A percentile compares a stretch with the other conserved stretches of the same genome.
Evolutionary conservation across 1,284 basidiomycete genomes (phyloP).

Genomic region (Taiwanofungus camphoratus): DNA sequence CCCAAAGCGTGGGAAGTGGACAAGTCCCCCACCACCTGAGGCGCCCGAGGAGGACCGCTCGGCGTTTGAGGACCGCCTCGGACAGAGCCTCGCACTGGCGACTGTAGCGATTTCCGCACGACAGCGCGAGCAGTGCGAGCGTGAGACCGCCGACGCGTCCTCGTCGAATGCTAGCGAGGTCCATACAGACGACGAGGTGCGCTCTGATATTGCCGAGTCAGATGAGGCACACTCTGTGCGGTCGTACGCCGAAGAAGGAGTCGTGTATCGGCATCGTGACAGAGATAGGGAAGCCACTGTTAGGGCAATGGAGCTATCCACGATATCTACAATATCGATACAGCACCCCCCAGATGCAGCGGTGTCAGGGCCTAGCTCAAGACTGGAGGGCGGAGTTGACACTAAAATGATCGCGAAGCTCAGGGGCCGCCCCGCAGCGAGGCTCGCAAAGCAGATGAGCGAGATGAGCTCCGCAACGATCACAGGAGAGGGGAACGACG

Average conservation of each 20-base stretch:
- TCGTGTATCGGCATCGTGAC: conserved; percentile 16
- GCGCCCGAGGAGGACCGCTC: conserved; percentile 61
- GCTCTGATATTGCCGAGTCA: conserved; percentile 52
- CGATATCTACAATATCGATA: conserved; percentile 9
- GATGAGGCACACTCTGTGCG: conserved; percentile 61
- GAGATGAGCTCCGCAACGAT: conserved; percentile 10
- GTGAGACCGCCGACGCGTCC: conserved; percentile 33
- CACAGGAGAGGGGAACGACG: conserved; percentile 12
- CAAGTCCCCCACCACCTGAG: conserved; percentile 74
- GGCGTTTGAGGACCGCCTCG: conserved; percentile 61
- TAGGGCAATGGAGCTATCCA: conserved; percentile 9
- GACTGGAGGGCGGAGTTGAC: conserved; percentile 19
- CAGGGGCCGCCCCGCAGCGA: conserved; percentile 21
- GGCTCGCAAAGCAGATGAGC: conserved; percentile 15
- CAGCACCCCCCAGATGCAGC: conserved; percentile 18
- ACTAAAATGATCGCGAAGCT: conserved; percentile 21
- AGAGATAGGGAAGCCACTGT: conserved; percentile 15
- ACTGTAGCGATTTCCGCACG: conserved; percentile 57
- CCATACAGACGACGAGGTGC: conserved; percentile 56
- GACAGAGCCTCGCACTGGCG: conserved; percentile 57
- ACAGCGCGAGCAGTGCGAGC: conserved; percentile 30
- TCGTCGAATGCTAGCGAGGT: conserved; percentile 58
- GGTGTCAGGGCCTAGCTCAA: conserved; percentile 13
- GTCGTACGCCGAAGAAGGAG: conserved; percentile 48
- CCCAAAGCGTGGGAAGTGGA: conserved; percentile 71